Evolutionary conservation across 306 rosid species (phyloP).

Genomic region (Glycine tomentella): DNA sequence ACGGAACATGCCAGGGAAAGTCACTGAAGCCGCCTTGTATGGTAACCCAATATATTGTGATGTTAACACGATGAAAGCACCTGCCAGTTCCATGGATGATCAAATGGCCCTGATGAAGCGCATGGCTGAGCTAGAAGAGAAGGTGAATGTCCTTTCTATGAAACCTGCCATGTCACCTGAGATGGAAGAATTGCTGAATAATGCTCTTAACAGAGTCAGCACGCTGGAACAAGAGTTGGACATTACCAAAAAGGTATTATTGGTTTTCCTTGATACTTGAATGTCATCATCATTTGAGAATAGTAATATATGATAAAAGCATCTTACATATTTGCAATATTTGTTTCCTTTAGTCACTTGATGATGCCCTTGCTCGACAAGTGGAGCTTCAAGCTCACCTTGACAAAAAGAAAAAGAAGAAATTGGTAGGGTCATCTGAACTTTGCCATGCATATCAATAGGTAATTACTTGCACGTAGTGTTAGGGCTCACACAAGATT

Average conservation of each 20-base stretch:
- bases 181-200: constrained; percentile 70
- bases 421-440: constrained; percentile 59
- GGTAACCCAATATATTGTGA: constrained; percentile 56
- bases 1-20: constrained; percentile 70
- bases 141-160: constrained; percentile 54
- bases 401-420: constrained; percentile 81
- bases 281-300: constrained; percentile 1
- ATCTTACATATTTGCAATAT: neutral
- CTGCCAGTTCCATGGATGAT: constrained; percentile 56
- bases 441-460: neutral
- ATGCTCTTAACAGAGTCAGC: constrained; percentile 61
- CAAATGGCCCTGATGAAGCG: constrained; percentile 75
- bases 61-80: constrained; percentile 49
- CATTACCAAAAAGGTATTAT: constrained; percentile 66
- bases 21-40: constrained; percentile 60
- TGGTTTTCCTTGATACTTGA: neutral
- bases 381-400: constrained; percentile 64
- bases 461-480: neutral
- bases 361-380: constrained; percentile 61
- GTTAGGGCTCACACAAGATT: constrained; percentile 30
- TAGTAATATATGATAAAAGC: neutral
- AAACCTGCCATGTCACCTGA: constrained; percentile 78
- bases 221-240: constrained; percentile 68
- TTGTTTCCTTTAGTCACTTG: constrained; percentile 64
- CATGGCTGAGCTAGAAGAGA: constrained; percentile 86